Evolutionary conservation across 805 yeast genomes (phyloP).

Genomic region (Pichia exigua): DNA sequence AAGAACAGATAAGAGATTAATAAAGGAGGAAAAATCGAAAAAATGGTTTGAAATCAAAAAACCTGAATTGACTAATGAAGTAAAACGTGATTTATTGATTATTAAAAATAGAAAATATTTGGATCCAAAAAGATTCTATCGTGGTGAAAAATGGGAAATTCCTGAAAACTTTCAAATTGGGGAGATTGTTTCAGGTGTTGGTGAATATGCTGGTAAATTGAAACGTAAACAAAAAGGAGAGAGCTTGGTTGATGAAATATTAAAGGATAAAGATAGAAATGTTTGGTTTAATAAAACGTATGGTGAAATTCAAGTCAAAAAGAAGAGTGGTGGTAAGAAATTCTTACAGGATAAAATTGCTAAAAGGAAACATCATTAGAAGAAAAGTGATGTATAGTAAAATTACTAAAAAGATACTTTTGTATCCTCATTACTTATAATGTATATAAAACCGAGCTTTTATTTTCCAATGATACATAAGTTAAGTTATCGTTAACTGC

Average conservation of each 20-base stretch:
- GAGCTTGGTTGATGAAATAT: constrained; percentile 74
- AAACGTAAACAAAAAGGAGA: constrained; percentile 65
- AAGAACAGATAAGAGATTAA: constrained; percentile 11
- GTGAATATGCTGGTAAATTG: constrained; percentile 69
- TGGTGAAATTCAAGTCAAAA: constrained; percentile 60
- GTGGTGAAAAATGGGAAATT: constrained; percentile 69
- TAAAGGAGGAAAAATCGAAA: constrained; percentile 36
- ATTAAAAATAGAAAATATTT: constrained; percentile 82
- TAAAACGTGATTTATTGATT: constrained; percentile 70
- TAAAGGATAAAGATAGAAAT: constrained; percentile 62
- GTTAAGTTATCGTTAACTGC: neutral
- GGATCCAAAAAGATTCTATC: constrained; percentile 94
- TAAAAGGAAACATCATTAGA: constrained; percentile 36
- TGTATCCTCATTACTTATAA: too few relatives aligned
- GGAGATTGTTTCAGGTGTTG: constrained; percentile 72
- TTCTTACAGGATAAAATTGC: constrained; percentile 57
- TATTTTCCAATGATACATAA: neutral
- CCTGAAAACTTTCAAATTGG: constrained; percentile 75
- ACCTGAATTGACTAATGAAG: constrained; percentile 60
- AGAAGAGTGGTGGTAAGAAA: constrained; percentile 52
- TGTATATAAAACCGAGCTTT: too few relatives aligned
- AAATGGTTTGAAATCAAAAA: constrained; percentile 80
- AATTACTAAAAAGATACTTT: too few relatives aligned
- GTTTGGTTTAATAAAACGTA: constrained; percentile 82
- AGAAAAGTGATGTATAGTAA: too few relatives aligned